Conservation (phyloP, 228 moss, liverwort and hornwort genomes). For the Sphagnum fallax region DNA sequence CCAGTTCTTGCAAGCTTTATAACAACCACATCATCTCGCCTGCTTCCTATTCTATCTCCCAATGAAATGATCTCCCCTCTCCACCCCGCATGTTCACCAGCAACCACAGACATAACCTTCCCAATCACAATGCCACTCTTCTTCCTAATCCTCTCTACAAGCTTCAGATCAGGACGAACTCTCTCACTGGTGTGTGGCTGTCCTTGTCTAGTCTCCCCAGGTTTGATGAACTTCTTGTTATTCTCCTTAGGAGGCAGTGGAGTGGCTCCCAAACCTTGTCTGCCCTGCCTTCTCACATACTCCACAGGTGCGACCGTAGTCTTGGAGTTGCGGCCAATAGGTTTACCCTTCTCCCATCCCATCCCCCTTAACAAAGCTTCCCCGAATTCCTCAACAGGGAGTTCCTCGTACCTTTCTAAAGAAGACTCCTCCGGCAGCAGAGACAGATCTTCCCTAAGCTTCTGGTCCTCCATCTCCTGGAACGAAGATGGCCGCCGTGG, state of each 20-base stretch:
- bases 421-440: conserved; percentile 69
- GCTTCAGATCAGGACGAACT: conserved; percentile 19
- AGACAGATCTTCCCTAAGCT: conserved; percentile 54
- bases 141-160: conserved; percentile 40
- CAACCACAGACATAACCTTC: conserved; percentile 50
- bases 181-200: conserved; percentile 35
- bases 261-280: conserved; percentile 65
- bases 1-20: conserved; percentile 42
- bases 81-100: conserved; percentile 38
- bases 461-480: conserved; percentile 66
- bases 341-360: conserved; percentile 99
- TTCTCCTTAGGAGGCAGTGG: conserved; percentile 48
- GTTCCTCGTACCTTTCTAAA: conserved; percentile 68
- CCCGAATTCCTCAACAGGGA: conserved; percentile 83
- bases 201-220: conserved; percentile 50
- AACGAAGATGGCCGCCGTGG: conserved; percentile 23
- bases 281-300: conserved; percentile 51
- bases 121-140: conserved; percentile 23
- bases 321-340: conserved; percentile 69
- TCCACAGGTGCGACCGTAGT: conserved; percentile 51
- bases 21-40: conserved; percentile 18
- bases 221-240: conserved; percentile 54
- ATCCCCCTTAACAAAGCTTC: conserved; percentile 84
- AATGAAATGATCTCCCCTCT: conserved; percentile 23
- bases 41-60: neutral